Conservation (phyloP, 768 basidiomycete species). For the Collybiopsis luxurians region DNA sequence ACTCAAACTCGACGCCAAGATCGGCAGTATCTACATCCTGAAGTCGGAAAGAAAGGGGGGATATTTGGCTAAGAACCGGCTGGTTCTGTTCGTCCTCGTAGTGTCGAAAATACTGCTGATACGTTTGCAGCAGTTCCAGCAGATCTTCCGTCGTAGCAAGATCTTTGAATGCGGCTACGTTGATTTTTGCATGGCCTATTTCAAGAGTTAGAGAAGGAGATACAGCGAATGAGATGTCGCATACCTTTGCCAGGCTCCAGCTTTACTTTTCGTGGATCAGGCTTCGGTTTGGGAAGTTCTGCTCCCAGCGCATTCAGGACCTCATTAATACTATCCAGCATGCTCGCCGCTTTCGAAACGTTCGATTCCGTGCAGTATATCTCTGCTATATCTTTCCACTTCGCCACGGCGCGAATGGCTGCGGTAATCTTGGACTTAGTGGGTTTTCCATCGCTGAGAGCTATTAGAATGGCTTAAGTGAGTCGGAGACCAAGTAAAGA, state of each 20-base stretch:
- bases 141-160: not conserved
- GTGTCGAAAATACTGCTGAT: not conserved
- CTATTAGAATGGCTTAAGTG: conserved; percentile 3
- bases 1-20: not conserved
- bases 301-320: conserved; percentile 17
- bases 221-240: not conserved
- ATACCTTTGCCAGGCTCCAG: too few relatives aligned
- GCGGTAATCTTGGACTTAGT: conserved; percentile 12
- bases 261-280: too few relatives aligned
- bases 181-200: not conserved
- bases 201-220: not conserved
- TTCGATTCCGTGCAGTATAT: conserved; percentile 1
- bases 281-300: not conserved
- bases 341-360: conserved; percentile 10
- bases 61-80: not conserved
- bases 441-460: conserved; percentile 12
- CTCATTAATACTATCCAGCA: conserved; percentile 13
- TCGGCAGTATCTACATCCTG: not conserved
- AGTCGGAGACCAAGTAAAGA: not conserved
- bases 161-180: not conserved
- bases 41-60: not conserved
- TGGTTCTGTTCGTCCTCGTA: not conserved
- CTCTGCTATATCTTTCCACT: conserved; percentile 18
- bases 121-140: not conserved
- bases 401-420: conserved; percentile 16